A percentile compares a stretch with the other conserved stretches of the same genome.
Evolutionary conservation across 441 rosid species (phyloP).

Genomic region (Euphorbia schlechtendalii): DNA sequence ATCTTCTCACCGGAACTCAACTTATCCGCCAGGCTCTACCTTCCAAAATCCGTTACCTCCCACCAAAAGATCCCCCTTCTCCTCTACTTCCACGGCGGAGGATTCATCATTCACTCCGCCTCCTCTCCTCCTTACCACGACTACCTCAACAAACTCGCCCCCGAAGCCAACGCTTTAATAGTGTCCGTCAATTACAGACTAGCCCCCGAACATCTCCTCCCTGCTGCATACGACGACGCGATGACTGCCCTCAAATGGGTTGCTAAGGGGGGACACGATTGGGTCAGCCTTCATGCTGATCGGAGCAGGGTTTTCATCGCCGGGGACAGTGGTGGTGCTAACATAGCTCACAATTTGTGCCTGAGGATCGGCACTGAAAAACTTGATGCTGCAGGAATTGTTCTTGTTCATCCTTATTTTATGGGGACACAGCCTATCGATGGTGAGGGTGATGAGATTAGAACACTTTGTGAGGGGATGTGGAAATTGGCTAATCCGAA

Average conservation of each 20-base stretch:
- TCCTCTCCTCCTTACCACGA: too few species aligned
- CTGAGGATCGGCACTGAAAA: background rate
- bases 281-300: background rate
- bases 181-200: too few species aligned
- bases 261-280: background rate
- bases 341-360: background rate
- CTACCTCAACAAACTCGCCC: too few species aligned
- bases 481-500: background rate
- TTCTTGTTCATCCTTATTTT: background rate
- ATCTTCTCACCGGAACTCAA: conserved; percentile 7
- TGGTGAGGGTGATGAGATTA: background rate
- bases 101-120: too few species aligned
- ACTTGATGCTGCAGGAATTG: background rate
- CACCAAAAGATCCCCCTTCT: too few species aligned
- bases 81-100: too few species aligned
- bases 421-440: background rate
- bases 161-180: too few species aligned
- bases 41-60: conserved; percentile 16
- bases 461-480: background rate
- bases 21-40: conserved; percentile 26
- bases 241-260: background rate
- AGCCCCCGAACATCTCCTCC: too few species aligned
- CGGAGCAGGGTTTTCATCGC: background rate
- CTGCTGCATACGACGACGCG: background rate
- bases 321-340: too few species aligned